phyloP scores from a whole-genome alignment of 768 basidiomycete species.

The Kwoniella sp. region DNA sequence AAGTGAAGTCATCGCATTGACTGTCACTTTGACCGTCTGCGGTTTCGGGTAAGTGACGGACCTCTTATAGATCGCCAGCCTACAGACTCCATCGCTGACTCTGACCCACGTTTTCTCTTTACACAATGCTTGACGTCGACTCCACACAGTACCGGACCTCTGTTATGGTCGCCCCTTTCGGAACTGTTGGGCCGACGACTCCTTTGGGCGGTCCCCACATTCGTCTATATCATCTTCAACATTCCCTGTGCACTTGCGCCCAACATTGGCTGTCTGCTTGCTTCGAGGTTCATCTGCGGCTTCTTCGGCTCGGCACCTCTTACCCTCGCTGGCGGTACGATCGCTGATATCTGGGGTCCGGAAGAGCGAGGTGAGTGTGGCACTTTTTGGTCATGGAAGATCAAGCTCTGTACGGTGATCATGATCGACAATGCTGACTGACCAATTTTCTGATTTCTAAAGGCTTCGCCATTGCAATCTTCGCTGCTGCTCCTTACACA shows the following conservation, averaged over 20 bases:
- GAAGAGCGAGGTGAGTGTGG: slow-evolving; percentile 41
- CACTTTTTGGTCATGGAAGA: not conserved
- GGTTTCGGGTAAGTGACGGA: slow-evolving; percentile 39
- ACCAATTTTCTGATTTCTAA: not conserved
- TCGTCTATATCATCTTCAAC: slow-evolving; percentile 54
- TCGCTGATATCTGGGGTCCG: slow-evolving; percentile 49
- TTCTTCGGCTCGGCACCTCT: slow-evolving; percentile 48
- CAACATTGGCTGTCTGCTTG: slow-evolving; percentile 46
- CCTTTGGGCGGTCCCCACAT: slow-evolving; percentile 41
- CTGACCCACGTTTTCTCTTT: not conserved
- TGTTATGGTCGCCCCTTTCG: slow-evolving; percentile 52
- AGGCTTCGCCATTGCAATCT: slow-evolving; percentile 51
- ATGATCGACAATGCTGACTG: slow-evolving; percentile 3
- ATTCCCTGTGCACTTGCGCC: slow-evolving; percentile 51
- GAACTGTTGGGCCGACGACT: slow-evolving; percentile 50
- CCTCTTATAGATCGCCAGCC: too few species aligned
- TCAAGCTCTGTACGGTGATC: not conserved
- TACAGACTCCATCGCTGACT: not conserved
- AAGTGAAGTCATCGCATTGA: slow-evolving; percentile 33
- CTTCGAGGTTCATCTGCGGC: slow-evolving; percentile 52
- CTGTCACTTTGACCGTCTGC: slow-evolving; percentile 35
- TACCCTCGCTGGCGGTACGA: slow-evolving; percentile 46
- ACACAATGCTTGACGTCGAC: not conserved
- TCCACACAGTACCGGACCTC: slow-evolving; percentile 41
- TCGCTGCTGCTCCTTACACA: slow-evolving; percentile 48